These are phyloP conservation scores for Fusarium staphyleae DNA, from an alignment of 2,329 filamentous ascomycete genomes.

Conservation along the genomic window DNA sequence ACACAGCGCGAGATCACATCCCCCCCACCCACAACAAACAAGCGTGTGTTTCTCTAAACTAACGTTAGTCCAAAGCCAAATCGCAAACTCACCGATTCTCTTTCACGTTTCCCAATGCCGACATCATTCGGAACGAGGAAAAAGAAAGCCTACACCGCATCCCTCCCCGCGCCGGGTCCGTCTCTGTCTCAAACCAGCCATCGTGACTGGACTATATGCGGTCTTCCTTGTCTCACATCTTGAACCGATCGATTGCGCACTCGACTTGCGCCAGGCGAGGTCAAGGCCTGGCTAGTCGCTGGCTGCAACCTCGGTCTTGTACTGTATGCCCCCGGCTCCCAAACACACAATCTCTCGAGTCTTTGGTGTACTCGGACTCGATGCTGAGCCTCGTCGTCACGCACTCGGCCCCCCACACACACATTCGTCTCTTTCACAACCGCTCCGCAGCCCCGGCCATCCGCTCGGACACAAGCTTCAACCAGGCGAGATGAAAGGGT, in stretches of 20 bases:
- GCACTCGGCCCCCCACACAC: conserved; percentile 7
- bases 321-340: conserved; percentile 19
- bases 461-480: conserved; percentile 40
- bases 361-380: conserved; percentile 22
- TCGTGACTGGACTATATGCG: conserved; percentile 36
- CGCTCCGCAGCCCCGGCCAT: conserved; percentile 31
- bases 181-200: conserved; percentile 28
- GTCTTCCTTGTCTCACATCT: conserved; percentile 35
- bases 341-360: conserved; percentile 16
- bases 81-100: conserved; percentile 21
- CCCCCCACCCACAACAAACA: conserved; percentile 29
- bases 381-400: conserved; percentile 35
- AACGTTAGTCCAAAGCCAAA: conserved; percentile 28
- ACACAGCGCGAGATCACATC: conserved; percentile 21
- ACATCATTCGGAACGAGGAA: conserved; percentile 32
- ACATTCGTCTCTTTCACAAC: conserved; percentile 22
- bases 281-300: conserved; percentile 10
- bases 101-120: conserved; percentile 21
- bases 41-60: conserved; percentile 25
- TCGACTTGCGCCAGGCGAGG: conserved; percentile 12
- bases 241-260: conserved; percentile 39
- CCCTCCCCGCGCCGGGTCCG: conserved; percentile 16
- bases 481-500: conserved; percentile 50
- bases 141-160: conserved; percentile 36
- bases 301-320: conserved; percentile 6